phyloP scores from a whole-genome alignment of 192 early-diverging fungal species.

The Podila minutissima region DNA sequence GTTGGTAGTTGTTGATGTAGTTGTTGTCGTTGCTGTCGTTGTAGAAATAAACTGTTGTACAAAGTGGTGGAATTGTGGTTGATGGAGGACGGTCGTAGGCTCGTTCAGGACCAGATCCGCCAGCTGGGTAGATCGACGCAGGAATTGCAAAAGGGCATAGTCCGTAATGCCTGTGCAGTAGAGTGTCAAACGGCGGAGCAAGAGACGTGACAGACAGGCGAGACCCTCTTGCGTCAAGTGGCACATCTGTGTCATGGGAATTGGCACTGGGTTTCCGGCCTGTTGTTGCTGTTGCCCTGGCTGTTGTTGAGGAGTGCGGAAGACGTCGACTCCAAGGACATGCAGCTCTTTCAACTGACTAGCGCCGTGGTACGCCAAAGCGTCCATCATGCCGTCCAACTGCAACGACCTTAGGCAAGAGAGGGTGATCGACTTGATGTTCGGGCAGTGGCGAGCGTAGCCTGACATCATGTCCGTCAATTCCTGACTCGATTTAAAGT shows the following conservation, averaged over 20 bases:
- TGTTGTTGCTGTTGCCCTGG: conserved; percentile 22
- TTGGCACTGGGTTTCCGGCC: neutral
- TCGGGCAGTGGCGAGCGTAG: conserved; percentile 29
- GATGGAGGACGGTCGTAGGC: conserved; percentile 36
- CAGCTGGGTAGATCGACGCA: conserved; percentile 10
- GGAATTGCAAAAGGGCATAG: conserved; percentile 29
- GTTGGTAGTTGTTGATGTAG: neutral
- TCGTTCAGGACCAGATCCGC: conserved; percentile 41
- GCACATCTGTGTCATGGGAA: conserved; percentile 37
- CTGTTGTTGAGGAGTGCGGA: conserved; percentile 4
- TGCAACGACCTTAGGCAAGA: conserved; percentile 30
- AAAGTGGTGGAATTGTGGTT: conserved; percentile 34
- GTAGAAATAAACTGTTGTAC: conserved; percentile 13
- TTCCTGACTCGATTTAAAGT: conserved; percentile 30
- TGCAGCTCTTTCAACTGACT: conserved; percentile 34
- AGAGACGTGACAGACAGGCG: conserved; percentile 19
- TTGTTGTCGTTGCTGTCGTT: neutral
- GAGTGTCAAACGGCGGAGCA: conserved; percentile 29
- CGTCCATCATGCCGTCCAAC: conserved; percentile 32
- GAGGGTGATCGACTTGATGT: conserved; percentile 29
- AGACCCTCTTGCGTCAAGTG: conserved; percentile 16
- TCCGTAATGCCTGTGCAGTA: conserved; percentile 52
- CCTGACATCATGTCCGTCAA: conserved; percentile 32
- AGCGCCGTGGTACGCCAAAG: neutral
- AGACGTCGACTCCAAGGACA: conserved; percentile 38